phyloP scores from a whole-genome alignment of 1,284 basidiomycete species.

The Cutaneotrichosporon cyanovorans region DNA sequence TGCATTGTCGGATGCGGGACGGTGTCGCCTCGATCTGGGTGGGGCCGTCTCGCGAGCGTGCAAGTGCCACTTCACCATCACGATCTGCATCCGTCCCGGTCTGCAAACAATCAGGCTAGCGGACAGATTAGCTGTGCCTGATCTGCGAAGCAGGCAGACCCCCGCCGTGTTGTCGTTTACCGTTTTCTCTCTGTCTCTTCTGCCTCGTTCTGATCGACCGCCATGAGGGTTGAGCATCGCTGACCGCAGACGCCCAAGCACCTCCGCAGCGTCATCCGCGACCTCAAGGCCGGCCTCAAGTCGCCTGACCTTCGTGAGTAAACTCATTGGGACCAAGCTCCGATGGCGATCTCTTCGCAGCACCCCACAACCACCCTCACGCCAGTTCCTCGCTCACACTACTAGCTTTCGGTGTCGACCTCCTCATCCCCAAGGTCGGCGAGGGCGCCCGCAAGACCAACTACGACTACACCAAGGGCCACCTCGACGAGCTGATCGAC shows the following conservation, averaged over 20 bases:
- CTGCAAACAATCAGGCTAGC: no score
- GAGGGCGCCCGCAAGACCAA: conserved; percentile 77
- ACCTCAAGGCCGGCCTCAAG: conserved; percentile 61
- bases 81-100: no score
- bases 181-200: no score
- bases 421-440: conserved; percentile 73
- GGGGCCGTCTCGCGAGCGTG: no score
- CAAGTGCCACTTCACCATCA: no score
- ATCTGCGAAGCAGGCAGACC: no score
- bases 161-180: no score
- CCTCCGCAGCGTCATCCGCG: conserved; percentile 55
- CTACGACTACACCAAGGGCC: conserved; percentile 58
- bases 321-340: neutral
- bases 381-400: conserved; percentile 41
- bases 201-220: neutral
- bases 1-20: no score
- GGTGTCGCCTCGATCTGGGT: no score
- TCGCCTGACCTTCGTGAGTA: conserved; percentile 7
- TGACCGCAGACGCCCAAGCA: conserved; percentile 36
- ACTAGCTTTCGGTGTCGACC: conserved; percentile 69
- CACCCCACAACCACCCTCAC: no score
- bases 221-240: neutral
- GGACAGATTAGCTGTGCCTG: no score
- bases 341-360: neutral
- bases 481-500: conserved; percentile 60